Percentiles rank a stretch among this genome's conserved stretches.
Evolutionary conservation across 805 yeast genomes (phyloP).

Genomic region (Torulaspora microellipsoides): DNA sequence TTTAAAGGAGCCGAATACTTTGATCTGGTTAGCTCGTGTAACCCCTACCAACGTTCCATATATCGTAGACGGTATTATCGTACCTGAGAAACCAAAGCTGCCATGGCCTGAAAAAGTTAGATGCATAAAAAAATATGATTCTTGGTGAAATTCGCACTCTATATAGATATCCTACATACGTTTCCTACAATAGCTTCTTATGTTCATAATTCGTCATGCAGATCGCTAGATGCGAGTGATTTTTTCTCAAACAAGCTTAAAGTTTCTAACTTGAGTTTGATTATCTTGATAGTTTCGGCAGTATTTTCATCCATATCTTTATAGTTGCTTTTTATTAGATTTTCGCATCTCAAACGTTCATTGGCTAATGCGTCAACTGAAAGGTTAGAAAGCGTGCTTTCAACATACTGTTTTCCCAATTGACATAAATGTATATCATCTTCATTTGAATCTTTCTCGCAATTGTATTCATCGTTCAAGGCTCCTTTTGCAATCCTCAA

Average conservation of each 20-base stretch:
- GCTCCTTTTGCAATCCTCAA: constrained; percentile 16
- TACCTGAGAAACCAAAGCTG: constrained; percentile 67
- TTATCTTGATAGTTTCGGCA: constrained; percentile 32
- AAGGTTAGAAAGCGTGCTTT: constrained; percentile 19
- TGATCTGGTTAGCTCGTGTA: constrained; percentile 85
- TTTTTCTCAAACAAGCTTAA: constrained; percentile 4
- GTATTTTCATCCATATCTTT: constrained; percentile 19
- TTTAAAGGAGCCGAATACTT: constrained; percentile 44
- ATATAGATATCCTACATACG: background rate
- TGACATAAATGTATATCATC: constrained; percentile 10
- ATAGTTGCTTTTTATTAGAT: constrained; percentile 18
- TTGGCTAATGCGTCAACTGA: constrained; percentile 36
- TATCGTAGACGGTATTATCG: constrained; percentile 68
- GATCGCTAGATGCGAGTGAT: background rate
- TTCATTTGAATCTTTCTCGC: constrained; percentile 4
- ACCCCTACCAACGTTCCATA: constrained; percentile 70
- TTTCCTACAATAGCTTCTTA: too few relatives aligned
- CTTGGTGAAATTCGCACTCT: constrained; percentile 18
- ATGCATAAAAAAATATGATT: constrained; percentile 46
- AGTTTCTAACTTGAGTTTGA: constrained; percentile 22
- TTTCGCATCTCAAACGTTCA: constrained; percentile 31
- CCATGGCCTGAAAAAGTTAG: constrained; percentile 56
- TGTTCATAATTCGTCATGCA: constrained; percentile 10
- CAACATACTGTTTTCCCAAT: constrained; percentile 15
- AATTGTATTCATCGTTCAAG: constrained; percentile 34